Percentiles rank a stretch among this genome's conserved stretches.
Conservation (phyloP, 2,329 filamentous ascomycete genomes). For the Chrysoporthe deuterocubensis region DNA sequence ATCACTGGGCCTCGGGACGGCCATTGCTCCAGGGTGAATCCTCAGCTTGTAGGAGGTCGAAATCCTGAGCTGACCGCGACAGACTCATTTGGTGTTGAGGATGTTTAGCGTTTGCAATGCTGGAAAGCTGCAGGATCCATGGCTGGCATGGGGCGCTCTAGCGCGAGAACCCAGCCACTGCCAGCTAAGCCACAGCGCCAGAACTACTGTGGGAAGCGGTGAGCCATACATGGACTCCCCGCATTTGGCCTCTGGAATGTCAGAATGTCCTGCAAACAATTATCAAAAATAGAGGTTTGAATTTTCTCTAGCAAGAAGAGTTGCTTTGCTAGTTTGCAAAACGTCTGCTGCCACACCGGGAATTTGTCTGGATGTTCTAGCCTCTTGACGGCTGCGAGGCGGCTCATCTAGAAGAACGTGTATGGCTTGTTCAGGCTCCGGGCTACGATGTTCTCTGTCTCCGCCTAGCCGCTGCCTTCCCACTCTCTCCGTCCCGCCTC, state of each 20-base stretch:
- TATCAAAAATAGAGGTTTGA: constrained; percentile 22
- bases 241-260: neutral
- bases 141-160: neutral
- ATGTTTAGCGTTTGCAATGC: neutral
- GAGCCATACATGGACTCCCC: neutral
- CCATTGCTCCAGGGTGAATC: constrained; percentile 9
- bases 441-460: neutral
- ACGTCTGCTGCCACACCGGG: neutral
- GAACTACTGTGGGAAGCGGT: neutral
- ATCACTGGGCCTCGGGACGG: constrained; percentile 1
- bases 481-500: neutral
- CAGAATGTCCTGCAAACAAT: neutral
- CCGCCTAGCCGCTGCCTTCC: neutral
- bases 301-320: constrained; percentile 16
- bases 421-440: neutral
- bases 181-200: neutral
- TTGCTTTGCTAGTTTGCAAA: constrained; percentile 10
- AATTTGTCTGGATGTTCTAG: neutral
- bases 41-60: neutral
- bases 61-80: neutral
- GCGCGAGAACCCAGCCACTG: neutral
- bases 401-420: neutral
- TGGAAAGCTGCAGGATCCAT: neutral
- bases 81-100: neutral
- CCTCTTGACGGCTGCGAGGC: neutral